Base-by-base conservation (phyloP, 805 yeast species). In the Lachancea dasiensis region DNA sequence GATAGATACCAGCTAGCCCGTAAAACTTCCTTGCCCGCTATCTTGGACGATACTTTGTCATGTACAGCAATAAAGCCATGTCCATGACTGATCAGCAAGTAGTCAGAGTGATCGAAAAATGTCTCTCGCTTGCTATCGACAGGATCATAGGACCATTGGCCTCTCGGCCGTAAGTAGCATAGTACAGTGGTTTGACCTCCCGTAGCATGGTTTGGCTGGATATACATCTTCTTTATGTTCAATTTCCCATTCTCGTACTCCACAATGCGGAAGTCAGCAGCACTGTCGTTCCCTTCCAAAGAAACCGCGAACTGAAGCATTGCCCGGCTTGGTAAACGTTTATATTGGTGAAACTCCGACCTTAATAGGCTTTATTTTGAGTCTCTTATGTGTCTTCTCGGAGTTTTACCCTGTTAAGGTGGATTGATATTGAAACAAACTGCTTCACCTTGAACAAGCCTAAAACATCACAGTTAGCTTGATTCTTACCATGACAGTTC, bases 61-160 rank as follows among this genome's bases (percentile, higher is more conserved):
- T 54, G 40, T n/a, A 58, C 41, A 33, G 55, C 61, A 14, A 58
- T 50, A 15, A 50, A 36, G 4, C 63, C 61, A 44, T 50, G 51
- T 9, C 52, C 48, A 37, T 50, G 55, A 0, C 51, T 56, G n/a
- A 56, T 26, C 10, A 58, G 22, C 47, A 58, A 36, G 40, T 52
- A 56, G 38, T 58, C 61, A 10, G 54, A 10, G 31, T 15, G 20
- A 23, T 24, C 4, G 18, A 31, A 2, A 47, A 36, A 3, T 33
- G 21, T 10, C 43, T 27, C n/a, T 27, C 31, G 33, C 47, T 43
- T n/a, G n/a, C n/a, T n/a, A n/a, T n/a, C n/a, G n/a, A n/a, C n/a
- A n/a, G n/a, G n/a, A n/a, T n/a, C n/a, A n/a, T n/a, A n/a, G n/a
- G n/a, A n/a, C n/a, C n/a, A n/a, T n/a, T n/a, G n/a, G n/a, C n/a